Base-by-base conservation (phyloP, 1,139 yeast species). In the Saccharomyces hybrid region DNA sequence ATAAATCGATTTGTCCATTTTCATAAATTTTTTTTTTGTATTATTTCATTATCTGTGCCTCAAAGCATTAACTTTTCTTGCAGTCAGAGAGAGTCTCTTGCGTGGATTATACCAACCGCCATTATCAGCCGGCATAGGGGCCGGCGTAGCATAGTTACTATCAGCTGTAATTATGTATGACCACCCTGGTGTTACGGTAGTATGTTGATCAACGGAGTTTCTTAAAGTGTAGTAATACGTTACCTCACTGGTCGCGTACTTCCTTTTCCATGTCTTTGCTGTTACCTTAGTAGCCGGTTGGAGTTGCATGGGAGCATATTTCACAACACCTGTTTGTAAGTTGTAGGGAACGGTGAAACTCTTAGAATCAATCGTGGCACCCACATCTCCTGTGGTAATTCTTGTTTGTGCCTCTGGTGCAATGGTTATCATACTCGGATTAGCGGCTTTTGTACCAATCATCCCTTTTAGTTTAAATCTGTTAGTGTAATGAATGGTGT, bases 241-340 rank as follows among this genome's bases (percentile, higher is more conserved):
- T 27, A 84, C 89, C 0, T 85, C 75, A 58, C 89, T 82, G 1
- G 91, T 79, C 14, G 91, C 83, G 68, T 73, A 84, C 60, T 77
- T 73, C 66, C 81, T 76, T 1, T 82, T 67, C 87, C 88, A 85
- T 3, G 84, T 72, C 3, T 83, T 76, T 26, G 80, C 82, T 1
- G 96, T 85, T 13, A 88, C 82, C 7, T 72, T 76, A 1, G 86
- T 67, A 4, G 84, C 87, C 7, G 97, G 97, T 72, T 89, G 96
- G 55, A 76, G 70, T 72, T 89, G 97, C 96, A 90, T 89, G 51
- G 97, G 96, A 0, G 97, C 97, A 70, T 73, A 88, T 68, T 88
- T 78, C 2, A 85, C 79, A 51, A 60, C 70, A 41, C 95, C 95
- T 0, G 95, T 86, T 73, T 90, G 97, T 56, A 65, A 58, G 2